A percentile compares a stretch with the other conserved stretches of the same genome.
These are phyloP conservation scores for Cephaloascus fragrans DNA, from an alignment of 805 yeast genomes.

Conservation along the genomic window DNA sequence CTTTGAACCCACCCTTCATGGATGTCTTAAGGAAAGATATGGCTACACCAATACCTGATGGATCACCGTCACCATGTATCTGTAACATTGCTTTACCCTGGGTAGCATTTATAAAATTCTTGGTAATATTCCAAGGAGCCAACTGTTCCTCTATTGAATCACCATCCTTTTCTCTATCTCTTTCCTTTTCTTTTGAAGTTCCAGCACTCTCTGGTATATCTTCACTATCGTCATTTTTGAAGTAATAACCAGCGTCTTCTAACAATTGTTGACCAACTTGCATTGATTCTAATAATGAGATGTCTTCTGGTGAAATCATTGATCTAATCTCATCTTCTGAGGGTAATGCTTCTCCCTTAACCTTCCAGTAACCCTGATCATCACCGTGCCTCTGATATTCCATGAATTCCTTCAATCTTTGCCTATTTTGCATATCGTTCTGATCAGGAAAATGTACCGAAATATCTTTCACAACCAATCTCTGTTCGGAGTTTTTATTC, in stretches of 20 bases:
- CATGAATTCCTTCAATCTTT: constrained; percentile 93
- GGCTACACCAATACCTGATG: constrained; percentile 84
- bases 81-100: constrained; percentile 97
- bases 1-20: constrained; percentile 84
- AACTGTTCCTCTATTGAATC: constrained; percentile 72
- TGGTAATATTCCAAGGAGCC: constrained; percentile 90
- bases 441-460: constrained; percentile 93
- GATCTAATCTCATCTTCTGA: constrained; percentile 65
- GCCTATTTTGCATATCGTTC: constrained; percentile 95
- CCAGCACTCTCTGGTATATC: neutral
- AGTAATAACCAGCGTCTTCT: constrained; percentile 66
- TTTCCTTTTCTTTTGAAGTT: constrained; percentile 11
- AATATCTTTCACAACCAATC: constrained; percentile 80
- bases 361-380: constrained; percentile 92
- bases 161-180: constrained; percentile 26
- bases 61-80: constrained; percentile 90
- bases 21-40: constrained; percentile 84
- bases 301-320: constrained; percentile 91
- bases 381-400: constrained; percentile 91
- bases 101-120: constrained; percentile 86
- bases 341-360: constrained; percentile 66
- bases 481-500: constrained; percentile 60
- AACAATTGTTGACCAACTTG: constrained; percentile 83
- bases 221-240: constrained; percentile 6
- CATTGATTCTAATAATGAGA: constrained; percentile 81